Percentiles rank a stretch among this genome's conserved stretches.
Evolutionary conservation across 768 basidiomycete species (phyloP).

Genomic region (Ramaria rubella): DNA sequence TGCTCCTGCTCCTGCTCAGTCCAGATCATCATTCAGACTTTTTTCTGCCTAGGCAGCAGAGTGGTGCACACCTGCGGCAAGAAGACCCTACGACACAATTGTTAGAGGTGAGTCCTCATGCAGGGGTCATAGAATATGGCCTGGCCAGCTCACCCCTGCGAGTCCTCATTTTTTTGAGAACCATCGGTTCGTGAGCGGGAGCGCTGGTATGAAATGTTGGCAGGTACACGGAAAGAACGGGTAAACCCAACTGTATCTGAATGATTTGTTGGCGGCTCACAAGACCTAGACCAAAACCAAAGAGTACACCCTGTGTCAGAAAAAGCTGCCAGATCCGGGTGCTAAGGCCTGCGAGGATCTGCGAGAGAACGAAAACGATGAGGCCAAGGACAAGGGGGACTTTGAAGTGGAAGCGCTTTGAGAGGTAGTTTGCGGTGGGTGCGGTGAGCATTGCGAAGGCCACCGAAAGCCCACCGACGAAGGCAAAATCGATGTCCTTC

Average conservation of each 20-base stretch:
- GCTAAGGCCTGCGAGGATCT: conserved; percentile 17
- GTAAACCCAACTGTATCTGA: background rate
- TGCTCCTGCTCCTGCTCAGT: conserved; percentile 20
- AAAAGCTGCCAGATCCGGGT: conserved; percentile 21
- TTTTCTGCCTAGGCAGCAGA: background rate
- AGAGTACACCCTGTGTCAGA: conserved; percentile 20
- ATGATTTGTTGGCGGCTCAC: background rate
- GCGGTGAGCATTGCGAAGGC: conserved; percentile 16
- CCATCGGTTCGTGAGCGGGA: conserved; percentile 8
- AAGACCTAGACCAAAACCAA: conserved; percentile 19
- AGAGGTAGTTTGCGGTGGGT: conserved; percentile 20
- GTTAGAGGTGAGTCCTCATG: background rate
- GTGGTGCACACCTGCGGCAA: background rate
- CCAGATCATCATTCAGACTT: background rate
- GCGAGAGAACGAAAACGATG: conserved; percentile 10
- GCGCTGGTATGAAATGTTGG: conserved; percentile 1
- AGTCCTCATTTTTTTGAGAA: conserved; percentile 1
- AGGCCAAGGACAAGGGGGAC: conserved; percentile 17
- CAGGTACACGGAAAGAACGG: background rate
- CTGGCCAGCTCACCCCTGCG: background rate
- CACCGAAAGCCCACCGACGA: conserved; percentile 20
- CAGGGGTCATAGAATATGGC: background rate
- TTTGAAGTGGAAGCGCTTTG: conserved; percentile 13
- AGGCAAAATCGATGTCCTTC: conserved; percentile 17
- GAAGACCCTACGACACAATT: background rate